Evolutionary conservation across 176 grass and related monocot species (phyloP).

Genomic region (Pontederia paniculata): DNA sequence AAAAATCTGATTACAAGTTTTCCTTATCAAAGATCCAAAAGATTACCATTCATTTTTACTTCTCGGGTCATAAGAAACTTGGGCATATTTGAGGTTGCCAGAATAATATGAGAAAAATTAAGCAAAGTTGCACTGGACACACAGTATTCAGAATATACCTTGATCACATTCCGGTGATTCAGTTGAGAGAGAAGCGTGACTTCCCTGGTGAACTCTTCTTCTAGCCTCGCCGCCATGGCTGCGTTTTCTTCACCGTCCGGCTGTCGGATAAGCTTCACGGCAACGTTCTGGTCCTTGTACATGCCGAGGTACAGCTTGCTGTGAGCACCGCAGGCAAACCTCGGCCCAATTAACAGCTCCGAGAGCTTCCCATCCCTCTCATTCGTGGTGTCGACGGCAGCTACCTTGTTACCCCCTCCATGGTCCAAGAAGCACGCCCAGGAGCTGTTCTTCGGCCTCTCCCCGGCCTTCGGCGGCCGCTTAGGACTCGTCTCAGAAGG

Average conservation of each 20-base stretch:
- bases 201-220: conserved; percentile 83
- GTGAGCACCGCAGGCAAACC: conserved; percentile 73
- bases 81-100: too few species aligned
- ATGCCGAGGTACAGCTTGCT: conserved; percentile 80
- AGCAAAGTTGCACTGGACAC: too few species aligned
- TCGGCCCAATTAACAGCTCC: conserved; percentile 51
- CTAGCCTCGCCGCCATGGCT: conserved; percentile 46
- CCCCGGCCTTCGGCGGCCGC: conserved; percentile 12
- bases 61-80: too few species aligned
- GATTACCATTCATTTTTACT: too few species aligned
- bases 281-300: conserved; percentile 65
- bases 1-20: too few species aligned
- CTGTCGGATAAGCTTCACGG: conserved; percentile 83
- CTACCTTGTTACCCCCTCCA: conserved; percentile 32
- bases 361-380: conserved; percentile 64
- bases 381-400: conserved; percentile 47
- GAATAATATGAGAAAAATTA: too few species aligned
- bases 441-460: conserved; percentile 27
- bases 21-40: too few species aligned
- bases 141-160: too few species aligned
- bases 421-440: conserved; percentile 34
- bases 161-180: conserved; percentile 75
- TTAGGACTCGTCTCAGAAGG: neutral
- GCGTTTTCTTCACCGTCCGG: conserved; percentile 73
- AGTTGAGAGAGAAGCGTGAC: conserved; percentile 71